Evolutionary conservation across 768 basidiomycete species (phyloP).

Genomic region (Phlebiopsis gigantea): DNA sequence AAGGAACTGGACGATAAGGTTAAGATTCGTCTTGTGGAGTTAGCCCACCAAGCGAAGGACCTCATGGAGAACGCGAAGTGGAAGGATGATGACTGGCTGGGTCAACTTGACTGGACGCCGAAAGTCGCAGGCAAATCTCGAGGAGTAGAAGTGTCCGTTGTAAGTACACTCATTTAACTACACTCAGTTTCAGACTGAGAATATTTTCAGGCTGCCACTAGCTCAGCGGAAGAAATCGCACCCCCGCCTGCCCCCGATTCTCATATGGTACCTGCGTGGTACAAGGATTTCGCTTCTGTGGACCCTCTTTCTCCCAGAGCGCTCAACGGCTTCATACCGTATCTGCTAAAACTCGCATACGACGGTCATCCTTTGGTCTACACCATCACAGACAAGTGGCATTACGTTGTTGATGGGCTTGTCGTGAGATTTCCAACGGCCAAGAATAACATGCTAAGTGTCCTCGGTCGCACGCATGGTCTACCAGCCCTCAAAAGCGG

Average conservation of each 20-base stretch:
- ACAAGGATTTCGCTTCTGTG: slow-evolving; percentile 39
- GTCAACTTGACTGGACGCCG: slow-evolving; percentile 93
- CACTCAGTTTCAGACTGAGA: too few relatives aligned
- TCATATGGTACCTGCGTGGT: slow-evolving; percentile 47
- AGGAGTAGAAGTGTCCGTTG: slow-evolving; percentile 41
- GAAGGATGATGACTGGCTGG: slow-evolving; percentile 77
- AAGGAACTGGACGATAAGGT: slow-evolving; percentile 62
- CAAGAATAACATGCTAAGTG: slow-evolving; percentile 36
- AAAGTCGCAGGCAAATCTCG: slow-evolving; percentile 71
- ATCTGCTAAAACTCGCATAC: slow-evolving; percentile 59
- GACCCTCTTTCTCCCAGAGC: slow-evolving; percentile 37
- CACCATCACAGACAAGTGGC: slow-evolving; percentile 59
- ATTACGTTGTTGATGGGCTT: slow-evolving; percentile 37
- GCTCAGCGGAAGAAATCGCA: neutral
- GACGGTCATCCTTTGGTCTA: slow-evolving; percentile 57
- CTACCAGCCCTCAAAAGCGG: slow-evolving; percentile 39
- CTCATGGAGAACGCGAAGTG: slow-evolving; percentile 49
- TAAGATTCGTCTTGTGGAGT: slow-evolving; percentile 52
- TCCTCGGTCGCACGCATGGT: slow-evolving; percentile 46
- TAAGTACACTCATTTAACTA: slow-evolving; percentile 17
- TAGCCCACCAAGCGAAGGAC: slow-evolving; percentile 54
- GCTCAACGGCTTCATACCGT: slow-evolving; percentile 55
- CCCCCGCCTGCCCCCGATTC: neutral
- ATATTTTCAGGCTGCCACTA: neutral
- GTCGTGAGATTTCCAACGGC: slow-evolving; percentile 38